These are phyloP conservation scores for Ceratocystis eucalypticola DNA, from an alignment of 2,329 filamentous ascomycete genomes.

Conservation along the genomic window DNA sequence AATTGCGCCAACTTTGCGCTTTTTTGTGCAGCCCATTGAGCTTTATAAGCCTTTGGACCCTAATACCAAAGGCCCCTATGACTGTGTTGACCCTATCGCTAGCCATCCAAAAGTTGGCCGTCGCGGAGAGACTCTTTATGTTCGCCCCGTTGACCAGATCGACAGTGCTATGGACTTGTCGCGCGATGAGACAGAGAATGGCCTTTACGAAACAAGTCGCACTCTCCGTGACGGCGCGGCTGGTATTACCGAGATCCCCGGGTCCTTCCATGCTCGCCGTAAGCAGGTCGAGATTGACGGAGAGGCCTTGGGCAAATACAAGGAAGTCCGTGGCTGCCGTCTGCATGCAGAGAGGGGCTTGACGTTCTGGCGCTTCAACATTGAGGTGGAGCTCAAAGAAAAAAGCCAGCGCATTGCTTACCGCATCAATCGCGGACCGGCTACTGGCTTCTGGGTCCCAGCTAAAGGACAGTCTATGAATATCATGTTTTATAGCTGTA, in stretches of 20 bases:
- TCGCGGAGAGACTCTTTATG: conserved; percentile 73
- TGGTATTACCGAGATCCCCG: conserved; percentile 36
- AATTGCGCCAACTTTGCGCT: conserved; percentile 59
- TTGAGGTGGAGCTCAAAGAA: conserved; percentile 73
- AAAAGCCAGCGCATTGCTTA: conserved; percentile 81
- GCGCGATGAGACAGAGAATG: conserved; percentile 62
- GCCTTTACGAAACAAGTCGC: conserved; percentile 60
- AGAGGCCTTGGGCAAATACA: conserved; percentile 67
- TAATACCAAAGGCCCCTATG: conserved; percentile 48
- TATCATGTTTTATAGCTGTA: conserved; percentile 97
- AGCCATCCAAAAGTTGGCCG: conserved; percentile 76
- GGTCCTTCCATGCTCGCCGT: conserved; percentile 41
- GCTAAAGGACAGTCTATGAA: conserved; percentile 79
- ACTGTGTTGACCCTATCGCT: conserved; percentile 80
- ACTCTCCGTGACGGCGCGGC: conserved; percentile 38
- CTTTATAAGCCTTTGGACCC: conserved; percentile 48
- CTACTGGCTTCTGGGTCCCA: conserved; percentile 89
- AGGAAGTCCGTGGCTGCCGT: conserved; percentile 67
- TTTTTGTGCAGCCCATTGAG: conserved; percentile 80
- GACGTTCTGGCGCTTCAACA: conserved; percentile 95
- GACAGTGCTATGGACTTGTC: conserved; percentile 69
- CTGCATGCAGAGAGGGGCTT: conserved; percentile 74
- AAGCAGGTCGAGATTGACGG: conserved; percentile 52
- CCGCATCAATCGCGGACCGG: conserved; percentile 82
- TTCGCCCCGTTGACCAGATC: conserved; percentile 76